phyloP scores from a whole-genome alignment of 2,329 filamentous ascomycete genomes.

The Claviceps maximensis region DNA sequence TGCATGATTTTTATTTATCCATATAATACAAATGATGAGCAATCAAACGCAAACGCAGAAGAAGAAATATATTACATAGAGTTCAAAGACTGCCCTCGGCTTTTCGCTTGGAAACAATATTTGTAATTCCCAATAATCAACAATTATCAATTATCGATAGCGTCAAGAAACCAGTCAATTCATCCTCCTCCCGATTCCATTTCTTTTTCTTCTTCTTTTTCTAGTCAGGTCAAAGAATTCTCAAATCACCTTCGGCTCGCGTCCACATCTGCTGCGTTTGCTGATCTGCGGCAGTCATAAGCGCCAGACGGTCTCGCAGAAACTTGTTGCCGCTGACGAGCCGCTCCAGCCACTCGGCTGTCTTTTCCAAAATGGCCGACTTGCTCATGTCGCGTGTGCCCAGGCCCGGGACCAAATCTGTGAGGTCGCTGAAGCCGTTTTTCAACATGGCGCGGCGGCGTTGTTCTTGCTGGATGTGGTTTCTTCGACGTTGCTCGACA shows the following conservation, averaged over 20 bases:
- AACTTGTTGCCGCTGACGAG: not conserved
- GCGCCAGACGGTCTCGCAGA: not conserved
- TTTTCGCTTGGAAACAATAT: too few species aligned
- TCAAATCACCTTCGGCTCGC: not conserved
- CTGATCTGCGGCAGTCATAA: not conserved
- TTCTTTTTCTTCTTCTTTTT: too few species aligned
- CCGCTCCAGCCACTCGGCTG: not conserved
- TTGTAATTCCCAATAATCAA: too few species aligned
- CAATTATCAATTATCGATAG: too few species aligned
- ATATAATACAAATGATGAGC: too few species aligned
- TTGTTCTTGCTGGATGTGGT: slow-evolving; percentile 3
- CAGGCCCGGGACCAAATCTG: not conserved
- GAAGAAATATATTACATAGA: too few species aligned
- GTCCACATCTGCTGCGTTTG: not conserved
- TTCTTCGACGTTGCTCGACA: not conserved
- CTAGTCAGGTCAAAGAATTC: not conserved
- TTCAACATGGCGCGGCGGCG: not conserved
- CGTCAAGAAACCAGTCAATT: too few species aligned
- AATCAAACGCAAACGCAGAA: too few species aligned
- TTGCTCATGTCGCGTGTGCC: not conserved
- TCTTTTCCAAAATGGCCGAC: not conserved
- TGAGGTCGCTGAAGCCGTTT: not conserved
- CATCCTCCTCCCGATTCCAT: too few species aligned
- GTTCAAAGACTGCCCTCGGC: too few species aligned
- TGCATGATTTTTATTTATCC: too few species aligned